Evolutionary conservation across 2,329 filamentous ascomycete species (phyloP).

Genomic region (Colletotrichum aenigma): DNA sequence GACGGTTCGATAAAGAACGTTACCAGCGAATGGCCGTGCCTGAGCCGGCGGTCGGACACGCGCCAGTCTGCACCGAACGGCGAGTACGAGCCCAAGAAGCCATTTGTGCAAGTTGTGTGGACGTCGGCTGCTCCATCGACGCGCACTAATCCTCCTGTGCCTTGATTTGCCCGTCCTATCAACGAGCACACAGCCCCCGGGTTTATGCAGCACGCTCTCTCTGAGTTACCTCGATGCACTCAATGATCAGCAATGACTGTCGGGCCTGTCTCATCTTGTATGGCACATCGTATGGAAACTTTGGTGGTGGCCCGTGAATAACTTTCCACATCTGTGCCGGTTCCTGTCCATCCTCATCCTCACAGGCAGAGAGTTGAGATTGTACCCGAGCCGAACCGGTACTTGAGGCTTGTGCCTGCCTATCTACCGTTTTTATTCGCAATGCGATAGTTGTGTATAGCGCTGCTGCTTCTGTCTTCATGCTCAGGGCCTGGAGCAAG

Average conservation of each 20-base stretch:
- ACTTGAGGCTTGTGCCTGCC: conserved; percentile 26
- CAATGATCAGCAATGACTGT: background rate
- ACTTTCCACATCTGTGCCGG: background rate
- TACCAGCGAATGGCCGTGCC: conserved; percentile 17
- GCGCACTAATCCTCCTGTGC: conserved; percentile 7
- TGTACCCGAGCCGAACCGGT: conserved; percentile 34
- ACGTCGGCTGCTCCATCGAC: conserved; percentile 7
- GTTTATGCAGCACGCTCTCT: conserved; percentile 16
- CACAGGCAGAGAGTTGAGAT: background rate
- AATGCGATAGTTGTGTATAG: conserved; percentile 15
- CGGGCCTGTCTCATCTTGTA: conserved; percentile 9
- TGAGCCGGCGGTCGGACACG: conserved; percentile 11
- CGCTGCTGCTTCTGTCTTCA: background rate
- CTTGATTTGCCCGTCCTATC: conserved; percentile 11
- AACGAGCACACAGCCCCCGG: conserved; percentile 12
- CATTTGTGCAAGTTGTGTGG: conserved; percentile 23
- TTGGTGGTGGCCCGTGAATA: conserved; percentile 6
- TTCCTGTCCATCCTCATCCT: background rate
- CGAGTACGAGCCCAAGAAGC: conserved; percentile 16
- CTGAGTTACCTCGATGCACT: conserved; percentile 14
- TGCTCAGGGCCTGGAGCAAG: background rate
- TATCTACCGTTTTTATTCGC: background rate
- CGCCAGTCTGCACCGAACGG: conserved; percentile 3
- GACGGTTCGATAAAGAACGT: conserved; percentile 12
- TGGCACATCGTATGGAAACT: conserved; percentile 2